These are phyloP conservation scores for Sporisorium scitamineum DNA, from an alignment of 1,284 basidiomycete species.

Conservation along the genomic window DNA sequence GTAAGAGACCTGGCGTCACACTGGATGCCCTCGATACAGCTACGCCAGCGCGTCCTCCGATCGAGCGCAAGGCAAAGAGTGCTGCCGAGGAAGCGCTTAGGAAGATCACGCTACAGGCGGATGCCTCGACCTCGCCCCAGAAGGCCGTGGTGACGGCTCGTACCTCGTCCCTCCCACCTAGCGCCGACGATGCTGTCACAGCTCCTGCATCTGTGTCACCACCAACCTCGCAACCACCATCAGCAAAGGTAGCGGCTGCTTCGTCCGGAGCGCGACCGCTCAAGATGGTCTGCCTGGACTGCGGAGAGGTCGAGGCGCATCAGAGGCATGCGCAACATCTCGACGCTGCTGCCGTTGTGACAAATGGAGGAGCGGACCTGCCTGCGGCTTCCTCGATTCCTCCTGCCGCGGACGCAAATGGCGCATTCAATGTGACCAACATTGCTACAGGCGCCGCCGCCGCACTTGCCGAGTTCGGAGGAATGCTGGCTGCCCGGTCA, in stretches of 20 bases:
- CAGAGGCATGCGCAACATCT: constrained; percentile 40
- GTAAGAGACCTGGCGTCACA: constrained; percentile 22
- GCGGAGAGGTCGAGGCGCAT: constrained; percentile 48
- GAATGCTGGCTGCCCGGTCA: constrained; percentile 17
- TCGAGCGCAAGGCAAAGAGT: constrained; percentile 24
- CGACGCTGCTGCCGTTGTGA: constrained; percentile 14
- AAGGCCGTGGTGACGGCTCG: constrained; percentile 30
- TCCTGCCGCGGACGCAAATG: not conserved
- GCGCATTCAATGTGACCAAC: constrained; percentile 8
- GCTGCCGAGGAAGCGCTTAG: constrained; percentile 51
- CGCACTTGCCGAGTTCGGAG: constrained; percentile 32
- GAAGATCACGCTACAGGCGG: constrained; percentile 30
- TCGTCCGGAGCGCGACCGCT: constrained; percentile 25
- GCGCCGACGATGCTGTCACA: constrained; percentile 9
- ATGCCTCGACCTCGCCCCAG: constrained; percentile 11
- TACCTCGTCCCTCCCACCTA: constrained; percentile 34
- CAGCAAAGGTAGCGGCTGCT: not conserved
- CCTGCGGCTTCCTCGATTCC: too few relatives aligned
- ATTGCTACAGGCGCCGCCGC: constrained; percentile 39
- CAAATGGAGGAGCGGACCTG: not conserved
- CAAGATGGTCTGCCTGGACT: constrained; percentile 55
- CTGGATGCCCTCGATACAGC: constrained; percentile 12
- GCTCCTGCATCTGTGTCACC: not conserved
- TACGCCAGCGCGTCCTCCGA: constrained; percentile 14
- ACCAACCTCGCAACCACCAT: not conserved